Base-by-base conservation (phyloP, 306 rosid genomes). In the Morella rubra region DNA sequence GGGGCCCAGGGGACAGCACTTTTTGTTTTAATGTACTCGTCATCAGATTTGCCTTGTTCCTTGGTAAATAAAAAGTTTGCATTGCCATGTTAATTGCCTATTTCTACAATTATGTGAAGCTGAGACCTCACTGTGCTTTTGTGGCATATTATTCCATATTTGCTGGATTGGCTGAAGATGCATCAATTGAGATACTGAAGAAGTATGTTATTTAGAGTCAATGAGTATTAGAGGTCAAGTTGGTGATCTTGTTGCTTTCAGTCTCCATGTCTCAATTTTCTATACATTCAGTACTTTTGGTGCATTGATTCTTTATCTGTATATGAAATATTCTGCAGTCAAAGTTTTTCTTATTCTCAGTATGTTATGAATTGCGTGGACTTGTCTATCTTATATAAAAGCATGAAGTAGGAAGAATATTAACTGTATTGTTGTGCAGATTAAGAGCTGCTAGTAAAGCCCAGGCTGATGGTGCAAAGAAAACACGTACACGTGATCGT, bases 401-500 rank as follows among this genome's bases (percentile, higher is more conserved):
- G 12, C 27, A 64, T 64, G 69, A 52, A 45, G 16, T 58, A 52
- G 80, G 64, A 55, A 10, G 16, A 73, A 79, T 52, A 71, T 67
- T 60, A 18, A 78, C 65, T 73, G 37, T 52, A 20, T 81, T 76
- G 73, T 68, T 88, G 42, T 81, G 76, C 90, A 93, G 98, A 73
- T 77, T 73, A 76, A 87, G 93, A 82, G 93, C 96, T 71, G 88
- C 90, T 54, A 83, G 87, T 79, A 93, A 87, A 87, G 68, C 85
- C 84, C 97, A 86, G 81, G 91, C 45, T 70, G 93, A 93, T 68
- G 90, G 88, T 72, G 58, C 82, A 74, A 93, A 88, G 90, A 93
- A 90, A 86, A 69, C 82, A 51, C 96, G 92, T 6, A 51, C 82
- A 12, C 97, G 91, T 37, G 89, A 89, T 72, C 89, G 85, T 61